A percentile compares a stretch with the other conserved stretches of the same genome.
phyloP scores from a whole-genome alignment of 2,329 filamentous ascomycete genomes.

The Hymenoscyphus scutula region DNA sequence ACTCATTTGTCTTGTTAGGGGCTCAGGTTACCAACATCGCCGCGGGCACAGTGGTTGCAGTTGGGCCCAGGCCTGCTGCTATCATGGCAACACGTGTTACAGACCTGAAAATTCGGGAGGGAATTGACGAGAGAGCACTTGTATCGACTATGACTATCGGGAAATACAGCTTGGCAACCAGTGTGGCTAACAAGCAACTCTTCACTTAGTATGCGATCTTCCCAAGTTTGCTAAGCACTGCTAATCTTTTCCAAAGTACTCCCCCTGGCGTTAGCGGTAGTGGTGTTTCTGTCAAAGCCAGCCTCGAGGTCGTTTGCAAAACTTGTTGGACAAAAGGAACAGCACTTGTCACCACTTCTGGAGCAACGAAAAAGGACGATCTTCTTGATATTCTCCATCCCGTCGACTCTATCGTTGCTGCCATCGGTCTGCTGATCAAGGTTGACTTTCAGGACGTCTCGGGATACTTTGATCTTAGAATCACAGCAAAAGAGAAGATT shows the following conservation, averaged over 20 bases:
- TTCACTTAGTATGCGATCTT: background rate
- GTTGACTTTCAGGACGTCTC: background rate
- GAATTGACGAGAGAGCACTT: background rate
- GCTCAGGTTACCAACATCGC: background rate
- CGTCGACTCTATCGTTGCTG: constrained; percentile 1
- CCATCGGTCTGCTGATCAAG: constrained; percentile 4
- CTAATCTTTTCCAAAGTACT: background rate
- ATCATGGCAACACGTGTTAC: background rate
- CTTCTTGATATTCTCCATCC: constrained; percentile 2
- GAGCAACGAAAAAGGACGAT: constrained; percentile 1
- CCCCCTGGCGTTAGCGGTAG: background rate
- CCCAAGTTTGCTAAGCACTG: background rate
- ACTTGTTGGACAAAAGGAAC: background rate
- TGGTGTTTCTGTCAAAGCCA: background rate
- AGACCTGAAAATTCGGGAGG: background rate
- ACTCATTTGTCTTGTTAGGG: background rate
- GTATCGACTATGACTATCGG: background rate
- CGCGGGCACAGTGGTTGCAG: background rate
- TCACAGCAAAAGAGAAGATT: background rate
- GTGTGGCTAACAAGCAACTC: background rate
- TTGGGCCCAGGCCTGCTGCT: background rate
- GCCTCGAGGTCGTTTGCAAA: constrained; percentile 3
- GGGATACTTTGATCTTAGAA: constrained; percentile 5
- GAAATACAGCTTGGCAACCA: background rate
- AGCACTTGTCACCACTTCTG: background rate